Evolutionary conservation across 441 rosid species (phyloP), one percentile per base, ranked within the genome.

Genomic region (Populus hybrid): DNA sequence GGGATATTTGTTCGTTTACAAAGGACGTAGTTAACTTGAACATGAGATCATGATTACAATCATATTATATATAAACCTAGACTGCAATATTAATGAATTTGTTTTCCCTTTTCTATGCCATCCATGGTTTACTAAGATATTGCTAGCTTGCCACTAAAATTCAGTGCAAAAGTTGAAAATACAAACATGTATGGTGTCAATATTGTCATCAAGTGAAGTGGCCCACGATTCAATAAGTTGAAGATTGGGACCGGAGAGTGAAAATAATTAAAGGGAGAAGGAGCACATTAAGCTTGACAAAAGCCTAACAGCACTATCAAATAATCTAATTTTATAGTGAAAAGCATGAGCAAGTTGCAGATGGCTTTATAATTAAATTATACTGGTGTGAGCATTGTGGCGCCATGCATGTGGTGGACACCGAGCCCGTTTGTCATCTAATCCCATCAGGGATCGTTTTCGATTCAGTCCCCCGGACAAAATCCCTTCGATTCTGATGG

Each of bases 151-250:
- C 74, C 36, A 26, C 34, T 24, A 8, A 74, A 26, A 23, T 64
- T 74, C 70, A 74, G 63, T 74, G 63, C 77, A 40, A 64, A 73
- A 73, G 18, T 61, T 6, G 6, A 6, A 63, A 61, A 61, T 7
- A 11, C 32, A 59, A 21, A 2, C 34, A 30, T 42, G 26, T 1
- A 35, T 6, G 7, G 0, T 42, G 50, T 42, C 50, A 28, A 30
- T 30, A 53, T 53, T 72, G 75, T 72, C 24, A 72, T 6, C 42
- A 32, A 26, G 68, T 6, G 5, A 12, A 53, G 21, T 8, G 72
- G 78, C 18, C 57, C 70, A 75, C 73, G 59, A 69, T 57, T 34
- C 53, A 36, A 76, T 57, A 36, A 3, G 38, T 76, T 73, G 68
- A 76, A 69, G 38, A 57, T 10, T 16, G n/a, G 23, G 3, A 67